A percentile compares a stretch with the other conserved stretches of the same genome.
phyloP scores from a whole-genome alignment of 768 basidiomycete species.

The Cytidiella melzeri region DNA sequence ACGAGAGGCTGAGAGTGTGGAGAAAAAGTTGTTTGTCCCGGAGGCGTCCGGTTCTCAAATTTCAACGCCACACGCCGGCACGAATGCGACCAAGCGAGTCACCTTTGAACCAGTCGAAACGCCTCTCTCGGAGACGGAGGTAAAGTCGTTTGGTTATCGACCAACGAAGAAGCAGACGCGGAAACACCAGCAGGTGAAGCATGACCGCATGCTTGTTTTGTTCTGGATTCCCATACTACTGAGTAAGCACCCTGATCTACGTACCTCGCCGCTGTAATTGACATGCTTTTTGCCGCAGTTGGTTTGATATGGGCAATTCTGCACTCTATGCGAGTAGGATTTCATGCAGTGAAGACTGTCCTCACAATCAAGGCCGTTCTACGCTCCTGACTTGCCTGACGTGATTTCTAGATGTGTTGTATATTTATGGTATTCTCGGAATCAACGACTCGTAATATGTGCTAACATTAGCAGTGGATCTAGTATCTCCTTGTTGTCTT shows the following conservation, averaged over 20 bases:
- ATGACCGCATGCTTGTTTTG: slow-evolving; percentile 77
- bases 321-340: slow-evolving; percentile 24
- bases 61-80: slow-evolving; percentile 5
- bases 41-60: not conserved
- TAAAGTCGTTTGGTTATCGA: slow-evolving; percentile 62
- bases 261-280: not conserved
- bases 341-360: slow-evolving; percentile 20
- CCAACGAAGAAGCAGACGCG: slow-evolving; percentile 40
- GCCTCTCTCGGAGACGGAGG: slow-evolving; percentile 57
- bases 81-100: slow-evolving; percentile 21
- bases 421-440: not conserved
- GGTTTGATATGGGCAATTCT: slow-evolving; percentile 29
- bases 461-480: too few species aligned
- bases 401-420: slow-evolving; percentile 2
- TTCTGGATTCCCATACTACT: slow-evolving; percentile 87
- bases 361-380: slow-evolving; percentile 20
- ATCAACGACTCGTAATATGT: not conserved
- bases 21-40: slow-evolving; percentile 11
- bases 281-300: slow-evolving; percentile 17
- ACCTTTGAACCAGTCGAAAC: slow-evolving; percentile 35
- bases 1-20: slow-evolving; percentile 32
- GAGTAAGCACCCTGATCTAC: slow-evolving; percentile 41
- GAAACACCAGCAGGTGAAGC: slow-evolving; percentile 63
- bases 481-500: too few species aligned
- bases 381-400: slow-evolving; percentile 14